Evolutionary conservation across 148 eudicot genomes (phyloP), one percentile per base, ranked within the genome.

Genomic region (Nepenthes mirabilis): DNA sequence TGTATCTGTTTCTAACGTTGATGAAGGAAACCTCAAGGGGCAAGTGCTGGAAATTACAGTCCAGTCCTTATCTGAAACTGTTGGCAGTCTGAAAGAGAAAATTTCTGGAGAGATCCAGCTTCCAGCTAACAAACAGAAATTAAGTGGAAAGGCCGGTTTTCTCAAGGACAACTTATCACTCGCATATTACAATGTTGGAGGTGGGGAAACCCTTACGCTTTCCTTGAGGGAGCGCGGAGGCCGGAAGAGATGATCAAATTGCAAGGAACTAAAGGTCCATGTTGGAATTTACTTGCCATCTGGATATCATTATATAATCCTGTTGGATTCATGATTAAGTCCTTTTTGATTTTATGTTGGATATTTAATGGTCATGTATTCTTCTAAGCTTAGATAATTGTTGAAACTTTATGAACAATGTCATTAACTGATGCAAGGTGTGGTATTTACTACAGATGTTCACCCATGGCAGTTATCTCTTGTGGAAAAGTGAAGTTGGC

Each of bases 151-250:
- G 73, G 86, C 95, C 48, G 95, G 95, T 36, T 87, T 87, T 68
- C 82, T 87, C 57, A 87, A 87, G 79, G 95, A 87, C 69, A 87
- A 87, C 62, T 75, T 83, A 34, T 82, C 88, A 2, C 95, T 87
- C 67, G 95, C 95, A 6, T 77, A 83, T 68, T 87, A 87, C 75
- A 87, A 87, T 70, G 63, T 83, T 55, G 81, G 70, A 49, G 68
- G 77, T 55, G 84, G 89, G 14, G 94, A 86, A 60, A 68, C 66
- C 9, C 77, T 86, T 36, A 54, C 79, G 9, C 89, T 86, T 65
- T 83, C 94, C 7, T 72, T 86, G 67, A 86, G 88, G 74, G 94
- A 86, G 66, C 94, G 94, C 73, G 94, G 94, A 77, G 94, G 94
- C 36, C 74, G 88, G 45, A 86, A 83, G 79, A 77, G 89, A 80